Evolutionary conservation across 2,329 filamentous ascomycete genomes (phyloP), one percentile per base, ranked within the genome.

Genomic region (Phialocephala sp.): DNA sequence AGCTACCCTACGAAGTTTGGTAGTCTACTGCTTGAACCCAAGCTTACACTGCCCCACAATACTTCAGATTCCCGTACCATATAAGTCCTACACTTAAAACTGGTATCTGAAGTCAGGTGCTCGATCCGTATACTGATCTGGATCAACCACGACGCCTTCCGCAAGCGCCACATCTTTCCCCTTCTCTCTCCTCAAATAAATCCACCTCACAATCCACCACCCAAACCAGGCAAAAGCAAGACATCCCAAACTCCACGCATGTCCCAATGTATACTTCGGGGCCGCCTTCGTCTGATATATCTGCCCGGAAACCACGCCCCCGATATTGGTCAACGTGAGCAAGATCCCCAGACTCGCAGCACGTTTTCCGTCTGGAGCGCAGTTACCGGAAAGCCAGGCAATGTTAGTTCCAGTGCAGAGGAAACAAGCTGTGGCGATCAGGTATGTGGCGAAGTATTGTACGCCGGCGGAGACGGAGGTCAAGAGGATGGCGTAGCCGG

Each of bases 391-490:
- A 12, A 61, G 63, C 63, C 63, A 65, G 41, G 63, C 63, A 15
- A 65, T 65, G 52, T 65, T 65, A 4, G 63, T 65, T 14, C 63
- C 63, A 1, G 63, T 65, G 63, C 58, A 61, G 22, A 65, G 50
- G 36, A 61, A 65, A 22, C 63, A 65, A 3, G 58, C 59, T 41
- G 63, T 61, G 14, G 52, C 59, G 32, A 65, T 62, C 9, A 65
- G 59, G n/a, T 65, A 65, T 8, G 63, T 65, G 8, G 59, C 59
- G 20, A 65, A 62, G 36, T 65, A 65, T 20, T 55, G 22, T 20
- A 65, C 63, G 35, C 45, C 59, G 2, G 63, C 50, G 1, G 58
- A 37, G 39, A 61, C 58, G 9, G 50, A n/a, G 8, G 50, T 20
- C 35, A 62, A 59, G 1, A 65, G 59, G 36, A 65, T 61, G 0